Percentiles rank a stretch among this genome's conserved stretches.
Conservation (phyloP, 345 rosid species). For the Linum trigynum region DNA sequence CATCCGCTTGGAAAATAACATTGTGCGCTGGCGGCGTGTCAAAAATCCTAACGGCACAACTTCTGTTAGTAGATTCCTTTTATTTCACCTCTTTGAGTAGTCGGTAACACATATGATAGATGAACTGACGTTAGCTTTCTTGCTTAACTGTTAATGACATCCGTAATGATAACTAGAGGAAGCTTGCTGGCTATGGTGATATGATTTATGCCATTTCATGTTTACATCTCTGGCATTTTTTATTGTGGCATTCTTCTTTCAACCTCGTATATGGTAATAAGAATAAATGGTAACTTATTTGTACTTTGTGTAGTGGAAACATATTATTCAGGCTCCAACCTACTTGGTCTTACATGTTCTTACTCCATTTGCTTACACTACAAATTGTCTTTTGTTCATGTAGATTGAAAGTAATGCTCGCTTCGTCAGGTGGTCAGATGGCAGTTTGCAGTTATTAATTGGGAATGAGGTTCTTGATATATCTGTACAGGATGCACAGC, state of each 20-base stretch:
- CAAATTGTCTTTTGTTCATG: conserved; percentile 19
- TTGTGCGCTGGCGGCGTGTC: conserved; percentile 78
- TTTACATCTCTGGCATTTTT: not conserved
- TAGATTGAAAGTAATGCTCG: conserved; percentile 97
- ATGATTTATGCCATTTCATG: not conserved
- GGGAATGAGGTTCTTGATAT: conserved; percentile 98
- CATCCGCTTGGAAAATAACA: conserved; percentile 82
- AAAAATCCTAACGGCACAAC: conserved; percentile 57
- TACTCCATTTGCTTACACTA: not conserved
- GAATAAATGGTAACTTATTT: not conserved
- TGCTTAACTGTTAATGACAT: not conserved
- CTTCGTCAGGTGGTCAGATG: conserved; percentile 99
- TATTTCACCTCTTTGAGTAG: not conserved
- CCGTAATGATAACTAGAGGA: not conserved
- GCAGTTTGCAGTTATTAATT: conserved; percentile 81
- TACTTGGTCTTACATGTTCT: not conserved
- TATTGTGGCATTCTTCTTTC: not conserved
- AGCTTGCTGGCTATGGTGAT: not conserved
- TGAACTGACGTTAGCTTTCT: not conserved
- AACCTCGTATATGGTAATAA: not conserved
- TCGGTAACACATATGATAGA: not conserved
- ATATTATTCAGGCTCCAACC: not conserved
- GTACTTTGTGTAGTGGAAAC: not conserved
- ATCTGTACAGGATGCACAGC: conserved; percentile 82
- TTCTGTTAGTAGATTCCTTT: conserved; percentile 51